phyloP scores from a whole-genome alignment of 495 filamentous ascomycete genomes.

The Usnea hakonensis region DNA sequence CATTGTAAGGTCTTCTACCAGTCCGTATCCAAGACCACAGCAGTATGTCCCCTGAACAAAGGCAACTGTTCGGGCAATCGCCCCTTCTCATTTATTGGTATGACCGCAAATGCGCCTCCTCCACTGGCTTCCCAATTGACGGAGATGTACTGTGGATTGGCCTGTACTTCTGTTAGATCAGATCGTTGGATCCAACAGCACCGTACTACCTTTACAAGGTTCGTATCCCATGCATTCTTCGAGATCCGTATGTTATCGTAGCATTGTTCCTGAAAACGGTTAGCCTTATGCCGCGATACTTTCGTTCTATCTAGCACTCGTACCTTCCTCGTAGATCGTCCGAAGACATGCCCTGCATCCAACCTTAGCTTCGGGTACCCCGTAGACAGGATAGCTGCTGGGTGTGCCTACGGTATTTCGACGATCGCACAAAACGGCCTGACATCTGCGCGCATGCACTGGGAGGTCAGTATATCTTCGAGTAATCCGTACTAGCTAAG shows the following conservation, averaged over 20 bases:
- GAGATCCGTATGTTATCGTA: conserved; percentile 95
- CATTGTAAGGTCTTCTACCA: conserved; percentile 53
- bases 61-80: conserved; percentile 88
- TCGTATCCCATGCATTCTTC: conserved; percentile 98
- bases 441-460: conserved; percentile 53
- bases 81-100: conserved; percentile 81
- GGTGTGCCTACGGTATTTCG: conserved; percentile 83
- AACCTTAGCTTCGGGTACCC: conserved; percentile 17
- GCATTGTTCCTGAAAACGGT: conserved; percentile 61
- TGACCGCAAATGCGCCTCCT: conserved; percentile 94
- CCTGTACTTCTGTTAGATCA: conserved; percentile 45
- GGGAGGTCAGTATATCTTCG: not conserved
- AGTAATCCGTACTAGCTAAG: not conserved
- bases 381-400: not conserved
- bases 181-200: not conserved
- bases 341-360: conserved; percentile 87
- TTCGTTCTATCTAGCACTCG: conserved; percentile 15
- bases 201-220: conserved; percentile 74
- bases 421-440: conserved; percentile 94
- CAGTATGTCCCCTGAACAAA: conserved; percentile 91
- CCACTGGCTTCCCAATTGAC: conserved; percentile 99
- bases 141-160: conserved; percentile 88
- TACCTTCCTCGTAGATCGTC: conserved; percentile 85
- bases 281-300: not conserved
- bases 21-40: conserved; percentile 92